Percentiles rank a stretch among this genome's conserved stretches.
Evolutionary conservation across 495 filamentous ascomycete species (phyloP).

Genomic region (Aspergillus affinis): DNA sequence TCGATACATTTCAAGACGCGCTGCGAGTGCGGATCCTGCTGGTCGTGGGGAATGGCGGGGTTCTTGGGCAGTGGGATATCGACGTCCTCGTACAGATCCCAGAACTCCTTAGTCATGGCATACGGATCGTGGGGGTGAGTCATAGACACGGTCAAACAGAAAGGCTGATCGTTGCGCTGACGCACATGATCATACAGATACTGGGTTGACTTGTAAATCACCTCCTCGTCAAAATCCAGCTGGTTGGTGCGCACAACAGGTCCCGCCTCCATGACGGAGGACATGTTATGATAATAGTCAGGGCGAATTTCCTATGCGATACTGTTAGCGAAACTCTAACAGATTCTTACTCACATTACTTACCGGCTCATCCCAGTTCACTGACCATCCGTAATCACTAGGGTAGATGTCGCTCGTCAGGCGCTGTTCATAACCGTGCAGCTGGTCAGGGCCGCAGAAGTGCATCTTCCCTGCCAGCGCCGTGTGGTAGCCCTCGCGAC

Average conservation of each 20-base stretch:
- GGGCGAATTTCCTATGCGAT: slow-evolving; percentile 60
- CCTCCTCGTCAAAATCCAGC: slow-evolving; percentile 92
- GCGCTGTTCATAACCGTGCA: slow-evolving; percentile 85
- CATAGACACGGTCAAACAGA: slow-evolving; percentile 85
- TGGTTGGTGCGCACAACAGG: slow-evolving; percentile 83
- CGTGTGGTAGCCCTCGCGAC: slow-evolving; percentile 83
- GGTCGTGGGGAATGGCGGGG: slow-evolving; percentile 62
- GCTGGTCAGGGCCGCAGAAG: slow-evolving; percentile 83
- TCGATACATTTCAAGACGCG: slow-evolving; percentile 80
- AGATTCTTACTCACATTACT: slow-evolving; percentile 5
- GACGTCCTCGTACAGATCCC: slow-evolving; percentile 85
- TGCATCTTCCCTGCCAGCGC: slow-evolving; percentile 92
- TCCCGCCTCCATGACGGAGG: slow-evolving; percentile 82
- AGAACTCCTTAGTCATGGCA: slow-evolving; percentile 82
- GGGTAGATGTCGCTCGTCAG: slow-evolving; percentile 93
- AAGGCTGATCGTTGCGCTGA: slow-evolving; percentile 66
- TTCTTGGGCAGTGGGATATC: slow-evolving; percentile 79
- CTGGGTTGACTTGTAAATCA: slow-evolving; percentile 79
- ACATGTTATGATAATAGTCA: slow-evolving; percentile 92
- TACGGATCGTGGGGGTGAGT: slow-evolving; percentile 93
- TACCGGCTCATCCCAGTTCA: slow-evolving; percentile 82
- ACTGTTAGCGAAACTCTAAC: too few species aligned
- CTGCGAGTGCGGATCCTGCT: slow-evolving; percentile 80
- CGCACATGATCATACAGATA: slow-evolving; percentile 83
- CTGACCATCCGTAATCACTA: slow-evolving; percentile 84